Evolutionary conservation across 2,329 filamentous ascomycete genomes (phyloP), one percentile per base, ranked within the genome.

Genomic region (Aaosphaeria arxii): DNA sequence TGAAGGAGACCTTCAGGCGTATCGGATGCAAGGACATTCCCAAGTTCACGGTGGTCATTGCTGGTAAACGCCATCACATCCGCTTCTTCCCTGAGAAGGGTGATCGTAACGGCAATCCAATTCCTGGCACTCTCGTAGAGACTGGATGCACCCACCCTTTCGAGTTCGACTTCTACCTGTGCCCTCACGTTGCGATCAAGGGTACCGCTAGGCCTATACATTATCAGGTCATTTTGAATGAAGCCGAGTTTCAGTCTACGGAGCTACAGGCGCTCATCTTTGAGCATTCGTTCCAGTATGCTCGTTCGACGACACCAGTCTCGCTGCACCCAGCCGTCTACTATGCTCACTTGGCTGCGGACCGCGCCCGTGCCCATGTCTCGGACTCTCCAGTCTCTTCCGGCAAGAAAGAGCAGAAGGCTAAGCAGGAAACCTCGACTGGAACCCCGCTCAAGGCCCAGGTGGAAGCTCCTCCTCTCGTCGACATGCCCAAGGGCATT

Each of bases 251-350:
- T 60, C 69, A 77, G 1, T 77, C 86, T 0, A 84, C 88, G 39
- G 79, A 86, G 2, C 76, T 99, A 0, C 88, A 96, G 62, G 85
- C 86, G 47, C 87, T 97, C 81, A 87, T 97, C 24, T 97, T 97
- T 61, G 87, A 96, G 57, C 91, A 96, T 54, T 95, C 87, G 40
- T 99, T 96, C 70, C 90, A 95, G 47, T 99, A 96, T 63, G 86
- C 87, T 47, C 84, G 94, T 11, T 94, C 91, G 0, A 97, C 91
- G 0, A 97, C 92, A 0, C 90, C 94, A 0, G 91, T 99, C 0
- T 96, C 91, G 0, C 72, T 94, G 0, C 88, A 81, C 56, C 94
- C 94, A 0, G 91, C 94, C 0, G 87, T 97, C 0, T 99, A 99
- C 78, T 99, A 99, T 59, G 91, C 95, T 0, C 94, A 99, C 71